Conservation (phyloP, 345 rosid genomes). For the Eucalyptus caleyi region DNA sequence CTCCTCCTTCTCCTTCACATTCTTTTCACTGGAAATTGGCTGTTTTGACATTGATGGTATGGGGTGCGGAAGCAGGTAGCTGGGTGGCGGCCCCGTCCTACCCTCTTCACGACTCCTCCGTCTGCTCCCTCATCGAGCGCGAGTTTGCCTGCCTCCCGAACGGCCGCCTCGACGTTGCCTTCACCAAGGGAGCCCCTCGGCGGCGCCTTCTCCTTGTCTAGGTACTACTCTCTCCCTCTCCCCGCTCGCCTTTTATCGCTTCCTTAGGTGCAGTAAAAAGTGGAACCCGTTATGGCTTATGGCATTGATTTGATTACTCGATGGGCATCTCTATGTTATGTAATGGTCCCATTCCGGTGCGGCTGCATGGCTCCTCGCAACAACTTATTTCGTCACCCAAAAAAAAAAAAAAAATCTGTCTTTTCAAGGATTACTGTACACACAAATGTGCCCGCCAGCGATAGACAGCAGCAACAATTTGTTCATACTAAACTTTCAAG, state of each 20-base stretch:
- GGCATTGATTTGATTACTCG: neutral
- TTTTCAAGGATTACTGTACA: too few species aligned
- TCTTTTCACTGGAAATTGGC: too few species aligned
- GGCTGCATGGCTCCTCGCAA: too few species aligned
- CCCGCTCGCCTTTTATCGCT: neutral
- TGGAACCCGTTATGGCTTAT: neutral
- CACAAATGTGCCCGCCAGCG: too few species aligned
- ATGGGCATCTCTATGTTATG: neutral
- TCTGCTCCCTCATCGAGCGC: conserved; percentile 52
- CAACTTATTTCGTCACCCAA: too few species aligned
- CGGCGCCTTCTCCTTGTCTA: conserved; percentile 38
- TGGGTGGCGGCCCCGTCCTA: conserved; percentile 53
- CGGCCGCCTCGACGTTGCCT: conserved; percentile 55
- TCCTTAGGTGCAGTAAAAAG: neutral
- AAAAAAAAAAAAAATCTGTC: too few species aligned
- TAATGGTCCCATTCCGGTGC: neutral
- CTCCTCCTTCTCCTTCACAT: too few species aligned
- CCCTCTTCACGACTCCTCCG: conserved; percentile 40
- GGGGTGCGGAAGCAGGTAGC: neutral
- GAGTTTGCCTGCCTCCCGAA: conserved; percentile 54
- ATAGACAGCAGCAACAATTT: rapidly evolving
- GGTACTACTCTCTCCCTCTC: conserved; percentile 11
- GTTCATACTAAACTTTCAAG: too few species aligned
- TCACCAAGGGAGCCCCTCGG: conserved; percentile 53
- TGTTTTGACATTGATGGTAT: too few species aligned